A percentile compares a stretch with the other conserved stretches of the same genome.
Conservation (phyloP, 495 filamentous ascomycete species). For the Pseudoneurospora amorphoporcata region DNA sequence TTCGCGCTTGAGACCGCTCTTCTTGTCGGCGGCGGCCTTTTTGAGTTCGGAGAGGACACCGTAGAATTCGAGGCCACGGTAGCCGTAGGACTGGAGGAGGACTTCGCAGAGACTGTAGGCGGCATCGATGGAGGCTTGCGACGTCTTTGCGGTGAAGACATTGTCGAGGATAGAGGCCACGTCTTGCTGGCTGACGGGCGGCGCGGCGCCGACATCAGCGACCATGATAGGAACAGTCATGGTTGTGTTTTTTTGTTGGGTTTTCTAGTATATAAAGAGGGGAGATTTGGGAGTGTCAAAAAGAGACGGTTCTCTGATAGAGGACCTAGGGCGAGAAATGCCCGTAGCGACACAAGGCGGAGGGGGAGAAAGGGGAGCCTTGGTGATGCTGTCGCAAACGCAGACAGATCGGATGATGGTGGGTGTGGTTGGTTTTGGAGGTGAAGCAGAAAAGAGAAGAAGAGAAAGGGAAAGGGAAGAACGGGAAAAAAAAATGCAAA, state of each 20-base stretch:
- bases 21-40: conserved; percentile 90
- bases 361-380: not conserved
- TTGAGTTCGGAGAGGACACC: conserved; percentile 60
- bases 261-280: not conserved
- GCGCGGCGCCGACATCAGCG: conserved; percentile 25
- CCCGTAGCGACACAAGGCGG: not conserved
- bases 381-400: not conserved
- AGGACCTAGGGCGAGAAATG: not conserved
- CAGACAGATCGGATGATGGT: not conserved
- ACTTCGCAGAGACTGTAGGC: conserved; percentile 73
- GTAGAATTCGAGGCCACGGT: conserved; percentile 62
- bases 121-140: conserved; percentile 77
- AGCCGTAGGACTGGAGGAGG: conserved; percentile 67
- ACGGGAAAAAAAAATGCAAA: not conserved
- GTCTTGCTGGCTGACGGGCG: conserved; percentile 60
- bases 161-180: conserved; percentile 59
- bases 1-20: conserved; percentile 75
- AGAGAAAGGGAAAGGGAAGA: not conserved
- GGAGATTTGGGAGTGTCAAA: not conserved
- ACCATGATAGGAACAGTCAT: conserved; percentile 26
- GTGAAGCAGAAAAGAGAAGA: not conserved
- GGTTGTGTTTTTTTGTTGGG: not conserved
- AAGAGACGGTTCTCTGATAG: not conserved
- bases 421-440: not conserved
- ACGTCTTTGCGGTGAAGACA: conserved; percentile 72